Percentiles rank a stretch among this genome's conserved stretches.
Evolutionary conservation across 208 protist species (phyloP).

Genomic region (Endotrypanum monterogeii): DNA sequence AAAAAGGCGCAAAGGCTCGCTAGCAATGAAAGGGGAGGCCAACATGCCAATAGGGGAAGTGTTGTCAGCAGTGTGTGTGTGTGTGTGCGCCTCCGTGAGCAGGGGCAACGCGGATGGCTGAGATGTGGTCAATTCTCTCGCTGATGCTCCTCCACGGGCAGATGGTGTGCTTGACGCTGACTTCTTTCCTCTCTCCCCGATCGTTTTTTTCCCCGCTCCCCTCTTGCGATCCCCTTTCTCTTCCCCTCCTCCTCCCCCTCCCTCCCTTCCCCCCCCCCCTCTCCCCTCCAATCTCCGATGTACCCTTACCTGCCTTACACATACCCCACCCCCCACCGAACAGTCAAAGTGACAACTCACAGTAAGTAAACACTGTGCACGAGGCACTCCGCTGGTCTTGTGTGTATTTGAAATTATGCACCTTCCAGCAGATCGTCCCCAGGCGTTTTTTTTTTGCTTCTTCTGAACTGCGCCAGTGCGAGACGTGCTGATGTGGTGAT

Average conservation of each 20-base stretch:
- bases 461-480: too few species aligned
- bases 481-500: too few species aligned
- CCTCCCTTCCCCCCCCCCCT: background rate
- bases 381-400: too few species aligned
- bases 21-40: conserved; percentile 2
- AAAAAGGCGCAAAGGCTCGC: conserved; percentile 29
- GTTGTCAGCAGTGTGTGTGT: background rate
- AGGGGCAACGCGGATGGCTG: background rate
- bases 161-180: background rate
- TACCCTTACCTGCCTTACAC: background rate
- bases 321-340: background rate
- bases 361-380: too few species aligned
- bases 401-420: too few species aligned
- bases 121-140: background rate
- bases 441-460: too few species aligned
- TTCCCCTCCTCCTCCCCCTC: background rate
- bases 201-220: background rate
- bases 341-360: too few species aligned
- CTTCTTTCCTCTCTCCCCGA: background rate
- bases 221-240: too few species aligned
- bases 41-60: too few species aligned
- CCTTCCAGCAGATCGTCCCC: too few species aligned
- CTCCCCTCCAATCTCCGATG: background rate
- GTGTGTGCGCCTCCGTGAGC: background rate
- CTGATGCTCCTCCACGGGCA: background rate